Percentiles rank a stretch among this genome's conserved stretches.
Evolutionary conservation across 1,284 basidiomycete species (phyloP).

Genomic region (Lignosus rhinocerotis): DNA sequence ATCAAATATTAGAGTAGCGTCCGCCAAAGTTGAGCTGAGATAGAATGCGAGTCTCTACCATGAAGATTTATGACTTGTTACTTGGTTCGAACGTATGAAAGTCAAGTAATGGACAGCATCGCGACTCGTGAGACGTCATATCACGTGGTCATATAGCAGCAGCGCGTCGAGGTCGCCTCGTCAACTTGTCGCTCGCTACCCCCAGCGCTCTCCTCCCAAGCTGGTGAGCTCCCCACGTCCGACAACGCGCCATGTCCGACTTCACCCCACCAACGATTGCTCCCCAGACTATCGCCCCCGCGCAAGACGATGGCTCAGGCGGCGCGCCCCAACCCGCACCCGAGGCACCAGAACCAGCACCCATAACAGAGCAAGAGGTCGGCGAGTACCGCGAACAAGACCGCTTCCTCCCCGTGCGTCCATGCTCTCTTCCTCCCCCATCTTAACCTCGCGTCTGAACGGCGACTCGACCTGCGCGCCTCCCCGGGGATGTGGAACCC

Average conservation of each 20-base stretch:
- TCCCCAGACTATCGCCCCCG: constrained; percentile 36
- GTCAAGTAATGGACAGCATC: no score
- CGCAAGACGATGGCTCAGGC: constrained; percentile 45
- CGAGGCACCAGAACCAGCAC: constrained; percentile 57
- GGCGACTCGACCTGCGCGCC: not conserved
- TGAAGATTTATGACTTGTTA: no score
- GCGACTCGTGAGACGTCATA: not conserved
- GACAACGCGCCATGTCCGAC: constrained; percentile 44
- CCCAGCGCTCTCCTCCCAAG: no score
- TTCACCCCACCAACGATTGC: constrained; percentile 55
- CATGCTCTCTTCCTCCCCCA: not conserved
- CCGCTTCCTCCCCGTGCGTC: constrained; percentile 81
- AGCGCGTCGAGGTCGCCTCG: not conserved
- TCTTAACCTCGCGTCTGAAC: not conserved
- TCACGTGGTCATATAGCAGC: not conserved
- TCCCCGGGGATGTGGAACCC: not conserved
- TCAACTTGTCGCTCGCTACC: no score
- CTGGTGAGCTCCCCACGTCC: no score
- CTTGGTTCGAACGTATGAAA: no score
- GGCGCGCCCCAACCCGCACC: constrained; percentile 39
- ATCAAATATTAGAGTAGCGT: no score
- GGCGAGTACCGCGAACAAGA: constrained; percentile 93
- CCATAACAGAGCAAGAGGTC: constrained; percentile 89
- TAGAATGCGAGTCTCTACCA: not conserved
- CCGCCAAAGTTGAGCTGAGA: no score